phyloP scores from a whole-genome alignment of 2,329 filamentous ascomycete species.

The Aureobasidium sp. region DNA sequence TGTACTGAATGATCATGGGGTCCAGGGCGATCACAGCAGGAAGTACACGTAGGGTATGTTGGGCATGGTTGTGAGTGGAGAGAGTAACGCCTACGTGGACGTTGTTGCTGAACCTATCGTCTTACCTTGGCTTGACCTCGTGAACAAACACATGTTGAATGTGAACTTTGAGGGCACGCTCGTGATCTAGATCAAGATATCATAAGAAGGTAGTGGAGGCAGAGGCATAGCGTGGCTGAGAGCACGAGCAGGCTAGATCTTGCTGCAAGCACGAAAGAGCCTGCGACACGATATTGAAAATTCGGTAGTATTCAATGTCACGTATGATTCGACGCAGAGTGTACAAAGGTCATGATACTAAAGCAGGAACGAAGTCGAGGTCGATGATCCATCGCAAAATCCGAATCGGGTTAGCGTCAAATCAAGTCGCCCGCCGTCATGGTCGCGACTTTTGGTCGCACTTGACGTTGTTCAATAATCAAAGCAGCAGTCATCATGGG shows the following conservation, averaged over 20 bases:
- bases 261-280: neutral
- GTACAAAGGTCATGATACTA: neutral
- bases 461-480: neutral
- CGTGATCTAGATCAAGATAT: neutral
- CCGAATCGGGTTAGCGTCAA: conserved; percentile 2
- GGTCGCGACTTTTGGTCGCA: conserved; percentile 3
- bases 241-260: neutral
- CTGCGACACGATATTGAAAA: neutral
- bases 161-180: no score
- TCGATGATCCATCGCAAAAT: neutral
- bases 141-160: neutral
- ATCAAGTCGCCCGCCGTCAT: neutral
- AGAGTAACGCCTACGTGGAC: neutral
- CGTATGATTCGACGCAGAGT: neutral
- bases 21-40: neutral
- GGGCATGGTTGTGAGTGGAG: neutral
- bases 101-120: neutral
- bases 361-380: neutral
- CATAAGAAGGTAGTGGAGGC: neutral
- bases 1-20: neutral
- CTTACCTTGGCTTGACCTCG: neutral
- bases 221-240: neutral
- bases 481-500: conserved; percentile 19
- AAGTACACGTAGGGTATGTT: neutral
- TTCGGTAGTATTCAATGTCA: neutral